Base-by-base conservation (phyloP, 345 rosid species). In the Angophora floribunda region DNA sequence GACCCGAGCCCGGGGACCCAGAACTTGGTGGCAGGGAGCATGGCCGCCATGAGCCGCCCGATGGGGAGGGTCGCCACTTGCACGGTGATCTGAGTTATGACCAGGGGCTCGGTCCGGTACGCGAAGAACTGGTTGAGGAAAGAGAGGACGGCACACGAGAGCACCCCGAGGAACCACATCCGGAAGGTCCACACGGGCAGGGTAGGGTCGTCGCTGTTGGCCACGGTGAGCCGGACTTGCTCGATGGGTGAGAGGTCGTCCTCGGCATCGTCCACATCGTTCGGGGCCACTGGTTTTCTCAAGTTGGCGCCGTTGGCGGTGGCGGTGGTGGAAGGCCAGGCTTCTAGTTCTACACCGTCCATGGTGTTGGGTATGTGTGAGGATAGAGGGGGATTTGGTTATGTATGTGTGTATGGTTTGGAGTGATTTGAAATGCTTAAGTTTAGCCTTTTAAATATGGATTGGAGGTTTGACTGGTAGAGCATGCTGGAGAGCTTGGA, bases 121-220 rank as follows among this genome's bases (percentile, higher is more conserved):
- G 87, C 78, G 57, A 89, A 89, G 88, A 89, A 89, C 65, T 89
- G 90, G 89, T 89, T 87, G 78, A 89, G 89, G 85, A 89, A 89
- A 9, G 90, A 89, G 55, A 89, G 87, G 86, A 87, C 88, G 88
- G 85, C 28, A 50, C 91, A 90, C 2, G 88, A 88, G 47, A 88
- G 30, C 16, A 90, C 45, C 82, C 91, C 89, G 6, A 90, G 85
- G 79, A 86, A 86, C 91, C 91, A 90, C 91, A 90, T 90, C 84
- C 91, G 85, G 84, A 89, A 89, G 24, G 99, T 97, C 98, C 98
- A 96, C 52, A 97, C 96, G 7, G 99, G 97, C 16, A 94, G 94
- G 44, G 93, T 92, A 2, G 95, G 96, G 87, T 97, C 97, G 90
- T 96, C 99, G 51, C 94, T 92, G 95, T 93, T 95, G 86, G 92